Evolutionary conservation across 805 yeast species (phyloP).

Genomic region (Candida verbasci): DNA sequence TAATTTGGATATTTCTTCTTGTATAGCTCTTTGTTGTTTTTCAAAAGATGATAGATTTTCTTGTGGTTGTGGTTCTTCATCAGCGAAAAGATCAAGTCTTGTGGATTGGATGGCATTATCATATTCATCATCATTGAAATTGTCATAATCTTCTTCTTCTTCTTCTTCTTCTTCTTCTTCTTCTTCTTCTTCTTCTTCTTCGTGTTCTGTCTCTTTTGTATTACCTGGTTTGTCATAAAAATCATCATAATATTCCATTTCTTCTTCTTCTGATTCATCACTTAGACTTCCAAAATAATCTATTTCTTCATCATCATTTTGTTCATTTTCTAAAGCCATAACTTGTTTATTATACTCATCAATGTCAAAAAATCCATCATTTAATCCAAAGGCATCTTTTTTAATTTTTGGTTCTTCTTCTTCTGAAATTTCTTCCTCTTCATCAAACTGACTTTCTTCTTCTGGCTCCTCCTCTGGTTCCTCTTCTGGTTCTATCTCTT

Average conservation of each 20-base stretch:
- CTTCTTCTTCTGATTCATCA: constrained; percentile 50
- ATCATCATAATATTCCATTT: constrained; percentile 59
- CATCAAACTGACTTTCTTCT: constrained; percentile 11
- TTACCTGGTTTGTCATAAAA: constrained; percentile 51
- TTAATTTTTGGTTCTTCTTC: constrained; percentile 16
- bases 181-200: constrained; percentile 14
- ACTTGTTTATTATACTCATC: constrained; percentile 79
- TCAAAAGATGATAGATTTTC: constrained; percentile 67
- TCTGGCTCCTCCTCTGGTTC: constrained; percentile 26
- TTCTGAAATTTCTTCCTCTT: constrained; percentile 10
- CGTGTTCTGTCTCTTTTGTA: constrained; percentile 14
- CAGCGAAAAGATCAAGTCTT: constrained; percentile 58
- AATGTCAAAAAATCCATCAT: constrained; percentile 80
- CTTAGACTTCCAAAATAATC: constrained; percentile 36
- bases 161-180: no score
- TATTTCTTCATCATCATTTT: constrained; percentile 31
- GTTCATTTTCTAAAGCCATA: constrained; percentile 48
- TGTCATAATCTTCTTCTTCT: constrained; percentile 29
- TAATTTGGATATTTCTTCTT: constrained; percentile 68
- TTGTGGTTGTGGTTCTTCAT: constrained; percentile 22
- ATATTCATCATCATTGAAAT: constrained; percentile 49
- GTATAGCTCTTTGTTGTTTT: constrained; percentile 73
- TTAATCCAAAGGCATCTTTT: constrained; percentile 61
- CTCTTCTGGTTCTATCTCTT: constrained; percentile 45
- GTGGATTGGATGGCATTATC: constrained; percentile 59